These are phyloP conservation scores for Neobulgaria alba DNA, from an alignment of 2,329 filamentous ascomycete species.

Conservation along the genomic window DNA sequence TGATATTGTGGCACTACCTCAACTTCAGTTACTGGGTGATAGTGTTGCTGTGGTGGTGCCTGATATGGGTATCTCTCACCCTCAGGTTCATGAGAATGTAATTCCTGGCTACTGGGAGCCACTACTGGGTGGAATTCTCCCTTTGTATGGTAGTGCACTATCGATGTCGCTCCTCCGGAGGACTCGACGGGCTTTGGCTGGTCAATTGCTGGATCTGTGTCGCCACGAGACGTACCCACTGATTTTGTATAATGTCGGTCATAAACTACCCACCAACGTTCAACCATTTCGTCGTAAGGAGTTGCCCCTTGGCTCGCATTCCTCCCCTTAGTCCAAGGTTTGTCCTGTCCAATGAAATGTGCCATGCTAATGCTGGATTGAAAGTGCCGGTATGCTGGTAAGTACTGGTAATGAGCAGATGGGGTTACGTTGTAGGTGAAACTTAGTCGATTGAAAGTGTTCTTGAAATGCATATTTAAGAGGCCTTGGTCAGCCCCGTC, in stretches of 20 bases:
- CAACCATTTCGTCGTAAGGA: constrained; percentile 75
- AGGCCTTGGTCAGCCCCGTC: constrained; percentile 95
- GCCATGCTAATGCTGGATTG: constrained; percentile 82
- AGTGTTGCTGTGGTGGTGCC: neutral
- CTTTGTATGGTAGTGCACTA: constrained; percentile 28
- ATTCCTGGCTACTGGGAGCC: constrained; percentile 9
- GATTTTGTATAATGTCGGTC: constrained; percentile 68
- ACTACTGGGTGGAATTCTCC: constrained; percentile 26
- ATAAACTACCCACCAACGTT: constrained; percentile 90
- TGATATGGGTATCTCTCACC: constrained; percentile 21
- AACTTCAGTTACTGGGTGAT: neutral
- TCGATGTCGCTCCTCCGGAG: constrained; percentile 14
- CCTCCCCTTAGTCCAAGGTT: constrained; percentile 73
- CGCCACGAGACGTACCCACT: constrained; percentile 30
- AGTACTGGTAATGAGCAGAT: constrained; percentile 93
- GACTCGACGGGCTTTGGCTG: constrained; percentile 19
- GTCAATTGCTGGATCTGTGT: constrained; percentile 5
- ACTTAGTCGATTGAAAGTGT: constrained; percentile 76
- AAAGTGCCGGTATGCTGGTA: constrained; percentile 90
- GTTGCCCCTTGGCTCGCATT: constrained; percentile 43
- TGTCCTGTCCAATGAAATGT: constrained; percentile 87
- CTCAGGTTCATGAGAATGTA: constrained; percentile 15
- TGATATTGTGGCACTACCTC: neutral
- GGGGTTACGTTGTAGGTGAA: constrained; percentile 98
- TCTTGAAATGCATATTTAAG: constrained; percentile 86